Conservation (phyloP, 2,329 filamentous ascomycete species). For the Pseudopithomyces chartarum region DNA sequence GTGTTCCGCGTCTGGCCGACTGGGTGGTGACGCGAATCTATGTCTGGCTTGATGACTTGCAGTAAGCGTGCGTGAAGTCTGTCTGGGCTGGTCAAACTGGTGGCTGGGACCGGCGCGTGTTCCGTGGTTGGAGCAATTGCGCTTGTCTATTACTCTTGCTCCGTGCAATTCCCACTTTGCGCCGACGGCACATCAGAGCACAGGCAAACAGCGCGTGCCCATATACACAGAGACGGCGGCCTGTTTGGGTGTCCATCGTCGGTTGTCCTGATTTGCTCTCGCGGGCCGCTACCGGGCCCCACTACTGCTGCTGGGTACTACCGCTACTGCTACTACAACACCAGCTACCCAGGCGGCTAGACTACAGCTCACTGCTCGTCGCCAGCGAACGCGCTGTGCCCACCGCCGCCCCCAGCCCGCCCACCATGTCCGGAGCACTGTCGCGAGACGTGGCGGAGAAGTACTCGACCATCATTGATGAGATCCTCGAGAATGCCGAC, state of each 20-base stretch:
- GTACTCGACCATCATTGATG: conserved; percentile 66
- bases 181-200: neutral
- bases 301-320: conserved; percentile 9
- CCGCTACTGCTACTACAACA: neutral
- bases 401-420: conserved; percentile 5
- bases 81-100: too few relatives aligned
- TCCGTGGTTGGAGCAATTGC: neutral
- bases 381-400: conserved; percentile 8
- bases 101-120: conserved; percentile 2
- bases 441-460: conserved; percentile 54
- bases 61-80: neutral
- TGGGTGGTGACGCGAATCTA: neutral
- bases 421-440: conserved; percentile 34
- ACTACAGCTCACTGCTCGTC: neutral
- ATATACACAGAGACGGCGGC: neutral
- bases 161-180: neutral
- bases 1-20: too few relatives aligned
- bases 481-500: conserved; percentile 64
- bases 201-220: neutral
- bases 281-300: conserved; percentile 15
- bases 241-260: neutral
- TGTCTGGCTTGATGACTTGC: neutral
- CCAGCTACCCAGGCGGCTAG: neutral
- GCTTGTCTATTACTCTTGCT: neutral
- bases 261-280: conserved; percentile 2